These are phyloP conservation scores for Tubosaeta sp. DNA, from an alignment of 768 basidiomycete genomes.

Conservation along the genomic window DNA sequence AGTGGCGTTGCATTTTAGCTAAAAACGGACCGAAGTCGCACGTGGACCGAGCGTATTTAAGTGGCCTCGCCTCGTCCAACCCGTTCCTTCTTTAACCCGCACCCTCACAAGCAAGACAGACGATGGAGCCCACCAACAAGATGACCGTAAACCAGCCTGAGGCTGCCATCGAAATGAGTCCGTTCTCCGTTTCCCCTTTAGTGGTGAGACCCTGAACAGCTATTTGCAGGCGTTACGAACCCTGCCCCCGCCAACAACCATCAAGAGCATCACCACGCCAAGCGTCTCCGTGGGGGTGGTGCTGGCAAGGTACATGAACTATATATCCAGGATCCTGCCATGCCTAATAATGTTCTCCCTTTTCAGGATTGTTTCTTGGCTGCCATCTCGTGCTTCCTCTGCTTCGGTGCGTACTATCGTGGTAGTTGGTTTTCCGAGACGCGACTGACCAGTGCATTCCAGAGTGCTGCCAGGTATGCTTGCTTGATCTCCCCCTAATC, in stretches of 20 bases:
- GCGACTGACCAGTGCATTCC: not conserved
- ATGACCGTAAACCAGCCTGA: slow-evolving; percentile 51
- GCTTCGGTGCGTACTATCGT: slow-evolving; percentile 51
- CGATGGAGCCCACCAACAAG: slow-evolving; percentile 31
- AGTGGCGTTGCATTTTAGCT: not conserved
- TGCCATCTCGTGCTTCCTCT: slow-evolving; percentile 61
- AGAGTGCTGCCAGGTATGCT: slow-evolving; percentile 68
- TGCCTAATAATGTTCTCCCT: not conserved
- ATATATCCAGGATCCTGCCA: not conserved
- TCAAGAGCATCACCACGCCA: slow-evolving; percentile 40
- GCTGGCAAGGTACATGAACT: slow-evolving; percentile 50
- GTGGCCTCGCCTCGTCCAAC: not conserved
- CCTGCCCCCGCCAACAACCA: slow-evolving; percentile 40
- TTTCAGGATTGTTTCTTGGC: slow-evolving; percentile 65
- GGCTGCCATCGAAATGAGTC: slow-evolving; percentile 61
- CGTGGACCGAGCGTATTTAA: slow-evolving; percentile 16
- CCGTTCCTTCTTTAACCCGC: not conserved
- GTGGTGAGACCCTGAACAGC: not conserved
- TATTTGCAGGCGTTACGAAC: slow-evolving; percentile 41
- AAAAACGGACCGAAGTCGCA: not conserved
- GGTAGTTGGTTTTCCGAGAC: not conserved
- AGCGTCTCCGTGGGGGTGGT: slow-evolving; percentile 67
- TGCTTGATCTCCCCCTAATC: not conserved
- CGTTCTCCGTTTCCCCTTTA: slow-evolving; percentile 20
- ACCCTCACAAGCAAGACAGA: slow-evolving; percentile 24